A percentile compares a stretch with the other conserved stretches of the same genome.
Evolutionary conservation across 2,329 filamentous ascomycete species (phyloP).

Genomic region (Clonostachys chloroleuca): DNA sequence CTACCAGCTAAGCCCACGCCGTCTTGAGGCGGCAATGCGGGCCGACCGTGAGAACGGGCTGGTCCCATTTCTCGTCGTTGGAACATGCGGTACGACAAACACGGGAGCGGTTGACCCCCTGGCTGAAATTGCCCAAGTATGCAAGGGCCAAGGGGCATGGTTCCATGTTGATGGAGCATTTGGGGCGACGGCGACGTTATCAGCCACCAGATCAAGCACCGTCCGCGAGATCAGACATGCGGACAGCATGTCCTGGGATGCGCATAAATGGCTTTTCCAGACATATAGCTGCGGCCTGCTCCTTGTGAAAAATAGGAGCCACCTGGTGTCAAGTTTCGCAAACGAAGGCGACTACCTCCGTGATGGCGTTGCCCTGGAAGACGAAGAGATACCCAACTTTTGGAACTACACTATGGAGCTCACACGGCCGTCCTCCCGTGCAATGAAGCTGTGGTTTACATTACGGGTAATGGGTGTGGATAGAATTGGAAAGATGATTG

Average conservation of each 20-base stretch:
- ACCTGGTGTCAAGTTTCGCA: conserved; percentile 12
- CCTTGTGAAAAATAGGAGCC: conserved; percentile 9
- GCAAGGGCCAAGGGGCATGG: conserved; percentile 8
- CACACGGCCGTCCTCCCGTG: conserved; percentile 9
- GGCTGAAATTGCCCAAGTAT: conserved; percentile 3
- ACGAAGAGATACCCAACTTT: conserved; percentile 14
- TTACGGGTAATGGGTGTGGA: conserved; percentile 12
- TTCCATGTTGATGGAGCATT: conserved; percentile 15
- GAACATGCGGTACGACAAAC: conserved; percentile 8
- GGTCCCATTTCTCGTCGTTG: conserved; percentile 8
- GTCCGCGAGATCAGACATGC: conserved; percentile 7
- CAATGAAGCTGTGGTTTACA: conserved; percentile 18
- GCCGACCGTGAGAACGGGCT: conserved; percentile 4
- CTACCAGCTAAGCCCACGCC: conserved; percentile 2
- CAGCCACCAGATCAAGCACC: conserved; percentile 4
- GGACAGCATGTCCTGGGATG: conserved; percentile 16
- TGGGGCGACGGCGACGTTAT: conserved; percentile 12
- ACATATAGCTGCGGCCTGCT: conserved; percentile 14
- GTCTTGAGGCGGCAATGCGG: conserved; percentile 3
- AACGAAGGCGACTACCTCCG: conserved; percentile 14
- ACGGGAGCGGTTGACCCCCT: conserved; percentile 8
- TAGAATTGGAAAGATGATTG: conserved; percentile 11
- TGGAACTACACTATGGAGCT: conserved; percentile 17
- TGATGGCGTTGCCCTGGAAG: conserved; percentile 13
- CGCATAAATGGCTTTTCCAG: conserved; percentile 19